Evolutionary conservation across 1,139 yeast genomes (phyloP).

Genomic region (Sugiyamaella pinicola): DNA sequence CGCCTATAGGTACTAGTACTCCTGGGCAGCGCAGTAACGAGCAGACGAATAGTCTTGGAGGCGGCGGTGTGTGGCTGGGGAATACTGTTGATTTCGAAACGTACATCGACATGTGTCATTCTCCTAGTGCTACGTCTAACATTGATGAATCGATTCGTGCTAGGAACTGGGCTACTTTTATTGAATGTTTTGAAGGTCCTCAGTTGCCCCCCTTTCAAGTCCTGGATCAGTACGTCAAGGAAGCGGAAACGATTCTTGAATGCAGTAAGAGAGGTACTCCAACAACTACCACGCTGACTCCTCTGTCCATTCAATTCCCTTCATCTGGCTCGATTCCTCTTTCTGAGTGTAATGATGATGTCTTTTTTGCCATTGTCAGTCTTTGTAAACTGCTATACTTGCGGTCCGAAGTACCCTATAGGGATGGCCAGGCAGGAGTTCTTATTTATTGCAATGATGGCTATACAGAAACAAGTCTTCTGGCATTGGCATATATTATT

Average conservation of each 20-base stretch:
- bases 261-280: conserved; percentile 1
- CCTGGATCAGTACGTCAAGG: conserved; percentile 36
- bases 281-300: conserved; percentile 22
- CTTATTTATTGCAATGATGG: conserved; percentile 86
- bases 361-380: conserved; percentile 33
- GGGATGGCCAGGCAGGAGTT: conserved; percentile 36
- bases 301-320: conserved; percentile 62
- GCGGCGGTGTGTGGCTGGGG: conserved; percentile 72
- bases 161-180: conserved; percentile 42
- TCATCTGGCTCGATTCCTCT: conserved; percentile 60
- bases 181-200: conserved; percentile 55
- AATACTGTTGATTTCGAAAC: conserved; percentile 59
- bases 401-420: conserved; percentile 32
- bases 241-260: conserved; percentile 25
- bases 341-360: conserved; percentile 31
- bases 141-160: conserved; percentile 15
- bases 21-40: conserved; percentile 28
- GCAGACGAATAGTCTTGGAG: conserved; percentile 9
- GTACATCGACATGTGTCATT: conserved; percentile 30
- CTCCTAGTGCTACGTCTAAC: conserved; percentile 10
- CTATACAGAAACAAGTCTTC: conserved; percentile 82
- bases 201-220: conserved; percentile 49
- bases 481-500: conserved; percentile 69
- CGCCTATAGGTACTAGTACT: conserved; percentile 50
- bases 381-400: conserved; percentile 42